Evolutionary conservation across 2,329 filamentous ascomycete species (phyloP).

Genomic region (Fusarium foetens): DNA sequence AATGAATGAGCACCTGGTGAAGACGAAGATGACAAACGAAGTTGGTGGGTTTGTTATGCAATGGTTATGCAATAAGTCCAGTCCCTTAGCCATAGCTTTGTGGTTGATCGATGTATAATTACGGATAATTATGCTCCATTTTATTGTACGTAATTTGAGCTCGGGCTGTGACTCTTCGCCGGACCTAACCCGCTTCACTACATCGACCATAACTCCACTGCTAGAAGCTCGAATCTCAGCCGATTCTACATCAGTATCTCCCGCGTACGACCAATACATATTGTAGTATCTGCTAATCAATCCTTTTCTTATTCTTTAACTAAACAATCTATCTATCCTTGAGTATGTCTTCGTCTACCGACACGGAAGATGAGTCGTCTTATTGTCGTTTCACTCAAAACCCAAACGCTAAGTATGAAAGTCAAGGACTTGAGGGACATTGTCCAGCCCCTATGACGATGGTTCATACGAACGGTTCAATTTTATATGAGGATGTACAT

Average conservation of each 20-base stretch:
- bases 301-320: neutral
- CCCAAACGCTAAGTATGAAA: neutral
- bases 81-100: neutral
- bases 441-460: neutral
- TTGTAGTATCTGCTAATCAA: too few relatives aligned
- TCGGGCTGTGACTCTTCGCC: neutral
- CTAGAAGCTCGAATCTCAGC: neutral
- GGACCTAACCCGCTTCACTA: neutral
- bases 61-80: neutral
- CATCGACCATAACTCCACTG: neutral
- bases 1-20: too few relatives aligned
- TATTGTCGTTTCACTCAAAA: neutral
- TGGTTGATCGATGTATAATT: neutral
- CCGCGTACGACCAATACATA: neutral
- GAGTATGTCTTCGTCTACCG: neutral
- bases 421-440: neutral
- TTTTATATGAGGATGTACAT: neutral
- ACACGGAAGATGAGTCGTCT: neutral
- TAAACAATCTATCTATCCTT: rapidly evolving
- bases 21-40: too few relatives aligned
- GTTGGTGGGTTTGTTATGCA: neutral
- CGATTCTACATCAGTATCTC: neutral
- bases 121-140: neutral
- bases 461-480: neutral
- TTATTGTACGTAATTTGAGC: neutral